Conservation (phyloP, 1,284 basidiomycete genomes). For the Papiliotrema flavescens region DNA sequence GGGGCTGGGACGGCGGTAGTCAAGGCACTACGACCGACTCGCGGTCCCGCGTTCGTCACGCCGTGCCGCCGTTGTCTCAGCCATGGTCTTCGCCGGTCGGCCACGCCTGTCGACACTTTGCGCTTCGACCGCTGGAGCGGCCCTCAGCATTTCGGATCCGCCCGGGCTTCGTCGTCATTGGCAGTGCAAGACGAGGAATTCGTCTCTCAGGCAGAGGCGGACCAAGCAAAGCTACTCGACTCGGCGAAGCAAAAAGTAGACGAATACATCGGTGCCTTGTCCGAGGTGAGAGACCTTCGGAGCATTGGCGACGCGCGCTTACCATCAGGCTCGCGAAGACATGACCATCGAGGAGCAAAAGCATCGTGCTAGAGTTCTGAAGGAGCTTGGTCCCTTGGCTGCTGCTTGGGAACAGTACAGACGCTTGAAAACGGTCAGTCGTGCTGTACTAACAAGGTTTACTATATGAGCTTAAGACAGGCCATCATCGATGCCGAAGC, state of each 20-base stretch:
- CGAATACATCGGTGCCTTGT: constrained; percentile 15
- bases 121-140: no score
- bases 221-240: constrained; percentile 21
- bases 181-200: constrained; percentile 1
- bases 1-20: not conserved
- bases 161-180: not conserved
- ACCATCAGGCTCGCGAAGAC: not conserved
- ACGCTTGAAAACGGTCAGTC: constrained; percentile 51
- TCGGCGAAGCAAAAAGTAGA: constrained; percentile 17
- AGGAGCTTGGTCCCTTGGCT: constrained; percentile 53
- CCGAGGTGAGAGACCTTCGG: constrained; percentile 15
- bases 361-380: constrained; percentile 47
- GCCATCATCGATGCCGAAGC: constrained; percentile 61
- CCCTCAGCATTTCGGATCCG: not conserved
- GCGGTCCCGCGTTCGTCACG: not conserved
- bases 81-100: not conserved
- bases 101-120: no score
- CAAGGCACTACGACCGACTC: not conserved
- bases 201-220: constrained; percentile 15
- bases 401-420: constrained; percentile 50
- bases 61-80: not conserved
- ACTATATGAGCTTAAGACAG: constrained; percentile 50
- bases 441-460: no score
- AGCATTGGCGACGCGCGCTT: not conserved
- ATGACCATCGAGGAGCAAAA: constrained; percentile 30